Conservation (phyloP, 768 basidiomycete species). For the Lactifluus subvellereus region DNA sequence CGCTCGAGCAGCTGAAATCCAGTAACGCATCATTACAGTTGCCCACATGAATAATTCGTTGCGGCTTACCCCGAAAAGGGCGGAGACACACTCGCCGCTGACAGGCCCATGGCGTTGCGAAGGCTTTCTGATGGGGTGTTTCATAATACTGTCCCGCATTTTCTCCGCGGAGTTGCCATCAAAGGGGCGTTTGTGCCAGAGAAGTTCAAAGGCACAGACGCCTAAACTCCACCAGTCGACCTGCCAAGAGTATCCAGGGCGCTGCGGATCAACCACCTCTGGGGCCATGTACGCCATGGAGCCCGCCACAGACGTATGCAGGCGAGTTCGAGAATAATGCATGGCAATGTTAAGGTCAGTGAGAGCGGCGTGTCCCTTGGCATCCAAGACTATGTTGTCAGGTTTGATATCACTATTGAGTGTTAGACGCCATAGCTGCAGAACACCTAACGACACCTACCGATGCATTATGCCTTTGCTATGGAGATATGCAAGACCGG, state of each 20-base stretch:
- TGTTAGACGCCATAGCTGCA: constrained; percentile 12
- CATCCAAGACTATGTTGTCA: constrained; percentile 93
- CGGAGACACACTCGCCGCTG: constrained; percentile 60
- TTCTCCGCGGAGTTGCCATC: constrained; percentile 85
- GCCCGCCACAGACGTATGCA: constrained; percentile 91
- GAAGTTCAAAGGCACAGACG: constrained; percentile 83
- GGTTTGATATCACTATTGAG: constrained; percentile 83
- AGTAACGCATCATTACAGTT: background rate
- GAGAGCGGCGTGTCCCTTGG: constrained; percentile 90
- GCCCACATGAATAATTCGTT: background rate
- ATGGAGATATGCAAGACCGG: constrained; percentile 86
- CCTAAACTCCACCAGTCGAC: constrained; percentile 98
- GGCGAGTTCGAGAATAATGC: constrained; percentile 84
- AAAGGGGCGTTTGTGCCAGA: constrained; percentile 80
- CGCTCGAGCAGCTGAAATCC: constrained; percentile 72
- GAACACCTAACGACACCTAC: constrained; percentile 40
- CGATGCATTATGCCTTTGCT: constrained; percentile 90
- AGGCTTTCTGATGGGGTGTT: constrained; percentile 71
- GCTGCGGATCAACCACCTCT: constrained; percentile 67
- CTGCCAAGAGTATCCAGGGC: constrained; percentile 88
- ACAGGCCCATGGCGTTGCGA: constrained; percentile 43
- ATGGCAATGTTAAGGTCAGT: constrained; percentile 99
- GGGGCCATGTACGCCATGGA: constrained; percentile 99
- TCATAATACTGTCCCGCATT: constrained; percentile 81
- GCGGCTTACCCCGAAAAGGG: constrained; percentile 56